Conservation (phyloP, 768 basidiomycete genomes). For the Podaxis sp. region DNA sequence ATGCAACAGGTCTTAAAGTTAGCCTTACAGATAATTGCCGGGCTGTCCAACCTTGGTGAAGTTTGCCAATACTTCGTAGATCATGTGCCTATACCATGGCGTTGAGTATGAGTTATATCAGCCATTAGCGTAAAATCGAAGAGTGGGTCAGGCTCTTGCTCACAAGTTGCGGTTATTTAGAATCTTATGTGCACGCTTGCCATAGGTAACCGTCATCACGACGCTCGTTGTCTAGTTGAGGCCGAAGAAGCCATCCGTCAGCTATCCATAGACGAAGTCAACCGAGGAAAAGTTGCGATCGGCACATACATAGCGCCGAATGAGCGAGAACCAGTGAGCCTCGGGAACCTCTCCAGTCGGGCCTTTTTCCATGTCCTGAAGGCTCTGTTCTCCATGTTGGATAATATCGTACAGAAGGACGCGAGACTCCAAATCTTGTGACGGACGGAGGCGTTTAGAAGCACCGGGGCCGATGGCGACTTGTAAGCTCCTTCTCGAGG, state of each 20-base stretch:
- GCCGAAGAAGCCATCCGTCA: not conserved
- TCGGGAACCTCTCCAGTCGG: constrained; percentile 26
- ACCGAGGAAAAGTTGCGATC: not conserved
- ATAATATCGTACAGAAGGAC: constrained; percentile 25
- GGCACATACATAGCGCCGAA: constrained; percentile 27
- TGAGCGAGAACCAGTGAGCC: constrained; percentile 28
- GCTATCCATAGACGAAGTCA: not conserved
- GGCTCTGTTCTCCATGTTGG: constrained; percentile 20
- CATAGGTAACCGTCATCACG: constrained; percentile 25
- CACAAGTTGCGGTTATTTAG: constrained; percentile 22
- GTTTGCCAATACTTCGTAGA: constrained; percentile 26
- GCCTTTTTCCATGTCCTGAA: constrained; percentile 19
- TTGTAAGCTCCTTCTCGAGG: constrained; percentile 24
- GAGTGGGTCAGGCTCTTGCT: not conserved
- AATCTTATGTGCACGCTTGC: constrained; percentile 24
- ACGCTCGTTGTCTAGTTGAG: constrained; percentile 24
- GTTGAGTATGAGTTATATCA: not conserved
- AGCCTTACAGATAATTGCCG: constrained; percentile 25
- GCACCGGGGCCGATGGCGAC: constrained; percentile 25
- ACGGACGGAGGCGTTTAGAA: constrained; percentile 23
- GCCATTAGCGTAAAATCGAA: not conserved
- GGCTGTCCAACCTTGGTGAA: constrained; percentile 25
- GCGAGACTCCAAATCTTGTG: constrained; percentile 28
- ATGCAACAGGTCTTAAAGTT: not conserved
- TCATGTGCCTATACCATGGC: constrained; percentile 20